phyloP scores from a whole-genome alignment of 306 rosid species.

The Sicyos baderoa region DNA sequence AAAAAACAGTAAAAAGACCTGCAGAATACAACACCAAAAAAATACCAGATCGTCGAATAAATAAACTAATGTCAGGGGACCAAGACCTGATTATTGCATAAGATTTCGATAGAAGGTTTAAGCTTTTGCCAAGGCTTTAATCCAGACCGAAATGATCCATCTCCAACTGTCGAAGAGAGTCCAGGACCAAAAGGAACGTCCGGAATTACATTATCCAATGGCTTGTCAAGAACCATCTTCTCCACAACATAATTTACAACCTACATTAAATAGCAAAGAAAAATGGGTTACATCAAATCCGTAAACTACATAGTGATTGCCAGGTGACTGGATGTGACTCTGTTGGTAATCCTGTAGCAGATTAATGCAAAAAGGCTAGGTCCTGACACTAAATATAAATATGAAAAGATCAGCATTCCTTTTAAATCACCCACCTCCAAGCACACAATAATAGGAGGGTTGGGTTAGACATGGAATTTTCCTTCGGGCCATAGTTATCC shows the following conservation, averaged over 20 bases:
- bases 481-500: background rate
- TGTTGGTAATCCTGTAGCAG: background rate
- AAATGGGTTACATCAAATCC: background rate
- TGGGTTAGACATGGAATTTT: background rate
- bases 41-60: background rate
- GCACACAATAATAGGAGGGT: background rate
- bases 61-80: background rate
- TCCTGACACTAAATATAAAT: background rate
- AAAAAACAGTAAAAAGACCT: conserved; percentile 12
- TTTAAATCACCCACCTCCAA: background rate
- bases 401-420: background rate
- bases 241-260: conserved; percentile 85
- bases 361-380: background rate
- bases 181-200: conserved; percentile 63
- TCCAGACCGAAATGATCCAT: conserved; percentile 77
- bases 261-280: conserved; percentile 30
- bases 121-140: conserved; percentile 82
- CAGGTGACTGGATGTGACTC: background rate
- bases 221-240: conserved; percentile 93
- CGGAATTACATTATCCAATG: conserved; percentile 50
- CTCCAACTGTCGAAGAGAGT: conserved; percentile 52
- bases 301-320: background rate
- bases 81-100: conserved; percentile 64
- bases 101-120: conserved; percentile 81
- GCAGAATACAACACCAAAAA: conserved; percentile 15